Conservation (phyloP, 2,329 filamentous ascomycete species). For the Aspergillus nomiae region DNA sequence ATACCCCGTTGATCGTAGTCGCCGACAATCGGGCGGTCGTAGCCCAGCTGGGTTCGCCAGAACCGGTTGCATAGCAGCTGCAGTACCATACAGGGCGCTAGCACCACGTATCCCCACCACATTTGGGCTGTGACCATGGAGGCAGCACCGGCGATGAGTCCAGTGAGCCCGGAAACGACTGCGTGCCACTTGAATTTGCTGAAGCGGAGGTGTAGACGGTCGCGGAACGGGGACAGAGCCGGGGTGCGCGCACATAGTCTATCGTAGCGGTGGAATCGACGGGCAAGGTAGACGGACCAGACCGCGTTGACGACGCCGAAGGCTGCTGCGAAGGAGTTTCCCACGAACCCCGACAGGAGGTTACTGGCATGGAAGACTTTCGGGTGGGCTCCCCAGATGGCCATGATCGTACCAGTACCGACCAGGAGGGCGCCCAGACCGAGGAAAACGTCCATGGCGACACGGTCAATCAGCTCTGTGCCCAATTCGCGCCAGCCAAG, state of each 20-base stretch:
- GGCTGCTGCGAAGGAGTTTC: slow-evolving; percentile 53
- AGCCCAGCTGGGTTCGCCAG: slow-evolving; percentile 52
- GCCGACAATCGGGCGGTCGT: slow-evolving; percentile 41
- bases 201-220: slow-evolving; percentile 40
- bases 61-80: slow-evolving; percentile 52
- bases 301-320: slow-evolving; percentile 53
- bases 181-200: slow-evolving; percentile 50
- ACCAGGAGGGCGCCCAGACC: slow-evolving; percentile 55
- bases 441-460: slow-evolving; percentile 55
- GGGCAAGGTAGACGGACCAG: slow-evolving; percentile 52
- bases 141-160: slow-evolving; percentile 52
- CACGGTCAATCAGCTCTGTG: slow-evolving; percentile 54
- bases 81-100: slow-evolving; percentile 53
- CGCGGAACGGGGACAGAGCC: slow-evolving; percentile 15
- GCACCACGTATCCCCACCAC: slow-evolving; percentile 58
- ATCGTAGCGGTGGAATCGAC: slow-evolving; percentile 45
- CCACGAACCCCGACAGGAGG: slow-evolving; percentile 58
- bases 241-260: slow-evolving; percentile 25
- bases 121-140: slow-evolving; percentile 53
- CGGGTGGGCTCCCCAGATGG: slow-evolving; percentile 52
- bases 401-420: slow-evolving; percentile 55
- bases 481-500: slow-evolving; percentile 54
- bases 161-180: slow-evolving; percentile 47
- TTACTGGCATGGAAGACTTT: slow-evolving; percentile 52
- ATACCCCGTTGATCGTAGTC: neutral